Conservation (phyloP, 164 flowering plant genomes). For the Stephania cephalantha region DNA sequence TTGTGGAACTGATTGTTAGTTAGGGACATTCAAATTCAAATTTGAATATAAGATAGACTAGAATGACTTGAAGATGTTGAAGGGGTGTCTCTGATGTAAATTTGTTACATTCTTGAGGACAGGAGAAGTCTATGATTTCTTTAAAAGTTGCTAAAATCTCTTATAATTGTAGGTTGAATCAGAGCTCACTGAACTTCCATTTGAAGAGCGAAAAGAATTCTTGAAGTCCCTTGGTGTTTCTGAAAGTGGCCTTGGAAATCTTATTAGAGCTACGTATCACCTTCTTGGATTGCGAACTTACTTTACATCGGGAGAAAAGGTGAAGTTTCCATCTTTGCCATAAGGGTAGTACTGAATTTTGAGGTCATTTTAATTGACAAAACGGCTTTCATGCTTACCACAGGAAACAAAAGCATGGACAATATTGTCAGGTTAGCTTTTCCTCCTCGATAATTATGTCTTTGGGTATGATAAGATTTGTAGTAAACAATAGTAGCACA, state of each 20-base stretch:
- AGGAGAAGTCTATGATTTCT: background rate
- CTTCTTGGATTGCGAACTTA: conserved; percentile 84
- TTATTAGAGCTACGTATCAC: conserved; percentile 76
- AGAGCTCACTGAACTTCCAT: conserved; percentile 86
- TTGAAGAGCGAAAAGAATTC: conserved; percentile 74
- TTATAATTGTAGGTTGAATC: conserved; percentile 70
- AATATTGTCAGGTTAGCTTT: conserved; percentile 70
- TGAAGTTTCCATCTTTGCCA: conserved; percentile 16
- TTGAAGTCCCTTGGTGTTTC: conserved; percentile 74
- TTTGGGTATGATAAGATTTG: background rate
- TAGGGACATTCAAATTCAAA: no score
- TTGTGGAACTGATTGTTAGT: no score
- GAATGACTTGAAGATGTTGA: no score
- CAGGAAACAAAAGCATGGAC: conserved; percentile 99
- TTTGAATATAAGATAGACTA: no score
- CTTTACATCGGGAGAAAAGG: conserved; percentile 98
- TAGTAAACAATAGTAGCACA: background rate
- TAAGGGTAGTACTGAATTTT: conserved; percentile 3
- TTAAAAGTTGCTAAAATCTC: background rate
- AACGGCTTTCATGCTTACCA: conserved; percentile 3
- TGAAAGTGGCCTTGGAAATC: conserved; percentile 96
- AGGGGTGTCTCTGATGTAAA: no score
- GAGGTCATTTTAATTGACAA: background rate
- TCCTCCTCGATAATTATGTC: background rate
- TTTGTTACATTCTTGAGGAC: background rate